Conservation (phyloP, 495 filamentous ascomycete genomes). For the Penicillium alfredii region DNA sequence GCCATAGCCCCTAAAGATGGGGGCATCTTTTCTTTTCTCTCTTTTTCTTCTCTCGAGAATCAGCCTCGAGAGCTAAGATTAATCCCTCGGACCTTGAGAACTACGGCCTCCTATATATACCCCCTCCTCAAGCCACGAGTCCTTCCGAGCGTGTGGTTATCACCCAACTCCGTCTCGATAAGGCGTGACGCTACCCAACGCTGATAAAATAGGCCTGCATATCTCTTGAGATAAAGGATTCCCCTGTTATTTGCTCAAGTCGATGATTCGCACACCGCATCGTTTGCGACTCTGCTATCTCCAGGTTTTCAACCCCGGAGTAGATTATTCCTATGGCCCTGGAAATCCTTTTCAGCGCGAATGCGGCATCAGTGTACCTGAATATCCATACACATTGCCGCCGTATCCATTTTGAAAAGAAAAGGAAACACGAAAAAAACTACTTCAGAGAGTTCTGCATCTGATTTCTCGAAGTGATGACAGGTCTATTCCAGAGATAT, state of each 20-base stretch:
- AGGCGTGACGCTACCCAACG: conserved; percentile 16
- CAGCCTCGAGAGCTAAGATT: too few species aligned
- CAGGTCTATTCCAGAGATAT: too few species aligned
- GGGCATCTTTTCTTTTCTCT: too few species aligned
- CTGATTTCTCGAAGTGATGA: too few species aligned
- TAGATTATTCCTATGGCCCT: conserved; percentile 3
- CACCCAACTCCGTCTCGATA: conserved; percentile 16
- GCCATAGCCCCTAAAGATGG: too few species aligned
- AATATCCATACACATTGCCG: too few species aligned
- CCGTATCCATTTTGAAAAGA: conserved; percentile 5
- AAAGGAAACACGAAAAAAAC: neutral
- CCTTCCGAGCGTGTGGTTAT: conserved; percentile 11
- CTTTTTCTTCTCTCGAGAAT: too few species aligned
- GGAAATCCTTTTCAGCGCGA: too few species aligned
- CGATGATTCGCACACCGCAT: conserved; percentile 1
- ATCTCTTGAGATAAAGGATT: too few species aligned
- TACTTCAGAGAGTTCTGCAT: conserved; percentile 1
- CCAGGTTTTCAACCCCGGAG: conserved; percentile 20
- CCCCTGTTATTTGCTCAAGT: too few species aligned
- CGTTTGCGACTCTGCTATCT: conserved; percentile 14
- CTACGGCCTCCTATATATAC: conserved; percentile 8
- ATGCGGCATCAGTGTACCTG: too few species aligned
- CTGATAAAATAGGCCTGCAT: conserved; percentile 3
- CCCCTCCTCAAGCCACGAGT: neutral
- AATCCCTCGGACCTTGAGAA: too few species aligned